Percentiles rank a stretch among this genome's conserved stretches.
These are phyloP conservation scores for Aspergillus pseudotamarii DNA, from an alignment of 2,329 filamentous ascomycete genomes.

Conservation along the genomic window DNA sequence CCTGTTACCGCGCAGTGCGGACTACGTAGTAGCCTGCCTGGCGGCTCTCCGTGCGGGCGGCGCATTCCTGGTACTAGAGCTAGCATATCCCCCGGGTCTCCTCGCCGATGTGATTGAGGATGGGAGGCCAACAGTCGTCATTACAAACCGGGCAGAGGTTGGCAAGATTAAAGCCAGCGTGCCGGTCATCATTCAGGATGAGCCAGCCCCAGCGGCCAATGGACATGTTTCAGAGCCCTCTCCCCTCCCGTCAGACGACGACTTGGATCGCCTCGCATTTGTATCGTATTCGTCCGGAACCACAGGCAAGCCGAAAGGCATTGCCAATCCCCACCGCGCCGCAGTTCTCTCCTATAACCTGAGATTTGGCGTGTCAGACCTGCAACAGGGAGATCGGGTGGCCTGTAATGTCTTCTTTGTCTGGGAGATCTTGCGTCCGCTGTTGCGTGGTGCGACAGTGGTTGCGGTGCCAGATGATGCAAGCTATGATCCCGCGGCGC, in stretches of 20 bases:
- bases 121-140: conserved; percentile 69
- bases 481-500: conserved; percentile 74
- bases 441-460: conserved; percentile 75
- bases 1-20: conserved; percentile 71
- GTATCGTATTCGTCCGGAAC: conserved; percentile 81
- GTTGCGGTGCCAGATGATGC: conserved; percentile 73
- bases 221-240: conserved; percentile 49
- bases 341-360: conserved; percentile 74
- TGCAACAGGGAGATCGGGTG: conserved; percentile 72
- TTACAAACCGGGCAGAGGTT: conserved; percentile 68
- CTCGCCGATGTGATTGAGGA: conserved; percentile 77
- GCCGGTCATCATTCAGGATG: conserved; percentile 68
- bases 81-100: conserved; percentile 74
- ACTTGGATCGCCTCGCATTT: conserved; percentile 74
- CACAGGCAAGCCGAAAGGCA: conserved; percentile 78
- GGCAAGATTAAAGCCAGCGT: conserved; percentile 64
- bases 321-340: conserved; percentile 76
- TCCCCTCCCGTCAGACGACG: conserved; percentile 63
- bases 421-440: conserved; percentile 79
- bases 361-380: conserved; percentile 70
- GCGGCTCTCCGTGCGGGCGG: conserved; percentile 78
- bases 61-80: conserved; percentile 77
- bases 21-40: conserved; percentile 78
- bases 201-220: conserved; percentile 35
- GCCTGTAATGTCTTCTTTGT: conserved; percentile 90